Conservation (phyloP, 176 grass and related monocot species). For the Panicum miliaceum region DNA sequence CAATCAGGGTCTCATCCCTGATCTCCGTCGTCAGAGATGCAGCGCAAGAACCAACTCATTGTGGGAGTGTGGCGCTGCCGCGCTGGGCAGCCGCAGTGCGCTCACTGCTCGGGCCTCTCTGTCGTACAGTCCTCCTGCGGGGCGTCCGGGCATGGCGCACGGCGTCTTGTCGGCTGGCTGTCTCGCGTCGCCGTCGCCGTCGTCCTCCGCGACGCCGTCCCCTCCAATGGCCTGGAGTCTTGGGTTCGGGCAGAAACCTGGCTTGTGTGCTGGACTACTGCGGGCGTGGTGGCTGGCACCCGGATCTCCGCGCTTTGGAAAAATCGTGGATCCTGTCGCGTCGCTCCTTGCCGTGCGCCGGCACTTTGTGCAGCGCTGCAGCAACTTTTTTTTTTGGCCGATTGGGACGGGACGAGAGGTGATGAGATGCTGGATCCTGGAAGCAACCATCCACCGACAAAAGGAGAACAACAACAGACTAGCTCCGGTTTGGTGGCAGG, state of each 20-base stretch:
- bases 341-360: background rate
- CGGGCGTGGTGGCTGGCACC: background rate
- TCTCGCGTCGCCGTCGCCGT: background rate
- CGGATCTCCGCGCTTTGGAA: background rate
- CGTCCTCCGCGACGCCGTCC: background rate
- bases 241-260: background rate
- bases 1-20: background rate
- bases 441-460: background rate
- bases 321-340: background rate
- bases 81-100: background rate
- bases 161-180: conserved; percentile 30
- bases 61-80: background rate
- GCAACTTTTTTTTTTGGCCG: background rate
- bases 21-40: background rate
- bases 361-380: background rate
- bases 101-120: background rate
- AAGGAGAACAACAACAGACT: too few relatives aligned
- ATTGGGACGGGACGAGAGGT: background rate
- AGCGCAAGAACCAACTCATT: background rate
- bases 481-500: background rate
- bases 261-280: background rate
- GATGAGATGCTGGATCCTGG: background rate
- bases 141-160: conserved; percentile 18
- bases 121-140: conserved; percentile 20
- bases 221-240: background rate